Evolutionary conservation across 1,139 yeast genomes (phyloP).

Genomic region (Schizosaccharomyces versatilis): DNA sequence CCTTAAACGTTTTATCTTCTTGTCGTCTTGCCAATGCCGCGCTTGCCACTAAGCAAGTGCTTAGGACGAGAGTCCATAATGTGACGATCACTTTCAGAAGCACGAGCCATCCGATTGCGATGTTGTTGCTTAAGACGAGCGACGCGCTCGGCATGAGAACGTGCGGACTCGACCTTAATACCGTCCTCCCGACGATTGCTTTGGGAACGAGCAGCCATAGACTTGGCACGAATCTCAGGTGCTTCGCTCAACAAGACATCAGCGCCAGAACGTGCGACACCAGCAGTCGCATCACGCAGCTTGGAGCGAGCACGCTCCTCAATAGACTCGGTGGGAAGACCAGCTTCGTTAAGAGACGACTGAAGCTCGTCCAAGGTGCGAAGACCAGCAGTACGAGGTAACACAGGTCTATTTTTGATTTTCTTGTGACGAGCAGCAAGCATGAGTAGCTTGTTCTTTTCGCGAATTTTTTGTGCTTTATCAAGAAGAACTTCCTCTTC

Average conservation of each 20-base stretch:
- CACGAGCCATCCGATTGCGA: constrained; percentile 77
- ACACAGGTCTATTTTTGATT: constrained; percentile 53
- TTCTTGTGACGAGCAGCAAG: constrained; percentile 73
- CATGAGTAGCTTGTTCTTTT: constrained; percentile 82
- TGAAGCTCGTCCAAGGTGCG: constrained; percentile 66
- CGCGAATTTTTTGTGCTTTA: constrained; percentile 88
- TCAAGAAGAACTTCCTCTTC: constrained; percentile 50
- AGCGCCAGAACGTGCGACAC: constrained; percentile 38
- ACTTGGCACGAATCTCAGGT: constrained; percentile 18
- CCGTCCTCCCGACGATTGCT: constrained; percentile 72
- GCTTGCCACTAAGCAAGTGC: constrained; percentile 88
- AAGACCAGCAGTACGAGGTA: constrained; percentile 78
- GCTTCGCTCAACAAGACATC: constrained; percentile 48
- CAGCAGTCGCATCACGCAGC: constrained; percentile 23
- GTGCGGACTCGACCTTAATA: constrained; percentile 52
- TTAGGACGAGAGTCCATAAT: constrained; percentile 67
- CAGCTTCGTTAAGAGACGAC: constrained; percentile 67
- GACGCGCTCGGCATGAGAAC: constrained; percentile 71
- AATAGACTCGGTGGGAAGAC: constrained; percentile 60
- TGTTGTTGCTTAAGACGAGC: constrained; percentile 80
- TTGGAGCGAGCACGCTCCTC: constrained; percentile 19
- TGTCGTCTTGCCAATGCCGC: constrained; percentile 17
- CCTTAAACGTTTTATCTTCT: background rate
- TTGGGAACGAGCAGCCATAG: constrained; percentile 23
- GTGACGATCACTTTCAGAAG: constrained; percentile 92